phyloP scores from a whole-genome alignment of 257 asterid species.

The Ehretia macrophylla region DNA sequence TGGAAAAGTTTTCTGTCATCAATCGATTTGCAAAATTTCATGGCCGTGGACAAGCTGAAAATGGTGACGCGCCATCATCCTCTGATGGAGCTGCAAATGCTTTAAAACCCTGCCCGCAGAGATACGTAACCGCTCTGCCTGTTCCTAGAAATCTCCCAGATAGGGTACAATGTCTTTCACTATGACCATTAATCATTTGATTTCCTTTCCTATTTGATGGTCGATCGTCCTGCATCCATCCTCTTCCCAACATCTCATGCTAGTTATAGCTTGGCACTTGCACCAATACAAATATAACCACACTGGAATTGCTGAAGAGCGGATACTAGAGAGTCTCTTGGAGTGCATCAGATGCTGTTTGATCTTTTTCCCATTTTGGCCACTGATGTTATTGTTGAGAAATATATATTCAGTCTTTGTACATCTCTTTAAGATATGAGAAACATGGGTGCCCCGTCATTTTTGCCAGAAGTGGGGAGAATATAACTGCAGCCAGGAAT shows the following conservation, averaged over 20 bases:
- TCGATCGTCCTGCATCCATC: slow-evolving; percentile 16
- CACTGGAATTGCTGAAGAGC: slow-evolving; percentile 31
- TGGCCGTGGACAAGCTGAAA: slow-evolving; percentile 71
- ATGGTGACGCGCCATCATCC: slow-evolving; percentile 43
- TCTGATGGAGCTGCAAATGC: slow-evolving; percentile 32
- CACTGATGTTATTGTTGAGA: slow-evolving; percentile 38
- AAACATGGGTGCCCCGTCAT: slow-evolving; percentile 37
- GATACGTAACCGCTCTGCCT: slow-evolving; percentile 76
- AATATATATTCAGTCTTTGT: slow-evolving; percentile 39
- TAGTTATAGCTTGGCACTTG: slow-evolving; percentile 33
- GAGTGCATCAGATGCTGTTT: slow-evolving; percentile 37
- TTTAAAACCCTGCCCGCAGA: slow-evolving; percentile 50
- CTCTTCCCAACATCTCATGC: slow-evolving; percentile 20
- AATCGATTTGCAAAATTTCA: slow-evolving; percentile 81
- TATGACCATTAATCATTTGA: slow-evolving; percentile 43
- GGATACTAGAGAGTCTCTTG: slow-evolving; percentile 32
- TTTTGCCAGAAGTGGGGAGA: slow-evolving; percentile 37
- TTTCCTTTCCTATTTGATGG: slow-evolving; percentile 25
- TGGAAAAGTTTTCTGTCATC: slow-evolving; percentile 73
- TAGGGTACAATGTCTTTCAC: slow-evolving; percentile 72
- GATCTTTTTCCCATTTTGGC: slow-evolving; percentile 29
- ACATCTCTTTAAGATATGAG: slow-evolving; percentile 33
- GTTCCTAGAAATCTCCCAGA: slow-evolving; percentile 70
- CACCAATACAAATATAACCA: slow-evolving; percentile 27
- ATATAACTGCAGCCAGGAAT: slow-evolving; percentile 25